A percentile compares a stretch with the other conserved stretches of the same genome.
Evolutionary conservation across 768 basidiomycete species (phyloP).

Genomic region (Tubosaeta sp.): DNA sequence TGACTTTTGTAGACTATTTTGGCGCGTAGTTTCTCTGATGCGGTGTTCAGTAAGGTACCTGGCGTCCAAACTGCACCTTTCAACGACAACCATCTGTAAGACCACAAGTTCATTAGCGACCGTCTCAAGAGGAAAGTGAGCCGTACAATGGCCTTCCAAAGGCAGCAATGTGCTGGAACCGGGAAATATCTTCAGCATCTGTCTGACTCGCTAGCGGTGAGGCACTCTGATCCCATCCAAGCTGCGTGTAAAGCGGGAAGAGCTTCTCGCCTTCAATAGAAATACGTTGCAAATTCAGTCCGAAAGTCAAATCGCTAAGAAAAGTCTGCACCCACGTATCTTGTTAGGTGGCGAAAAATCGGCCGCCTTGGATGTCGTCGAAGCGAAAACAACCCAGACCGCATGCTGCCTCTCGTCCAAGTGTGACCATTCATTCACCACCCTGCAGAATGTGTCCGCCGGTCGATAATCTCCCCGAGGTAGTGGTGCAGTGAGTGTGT

Average conservation of each 20-base stretch:
- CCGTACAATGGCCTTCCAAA: too few relatives aligned
- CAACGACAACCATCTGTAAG: too few relatives aligned
- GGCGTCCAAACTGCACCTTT: too few relatives aligned
- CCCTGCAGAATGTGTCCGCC: constrained; percentile 5
- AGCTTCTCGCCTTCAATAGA: too few relatives aligned
- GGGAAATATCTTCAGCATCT: neutral
- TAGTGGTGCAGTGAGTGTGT: neutral
- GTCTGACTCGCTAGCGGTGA: neutral
- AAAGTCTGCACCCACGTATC: neutral
- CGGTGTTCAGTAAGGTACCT: neutral
- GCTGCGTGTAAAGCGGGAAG: constrained; percentile 5
- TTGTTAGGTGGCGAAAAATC: too few relatives aligned
- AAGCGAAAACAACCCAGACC: too few relatives aligned
- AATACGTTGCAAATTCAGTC: neutral
- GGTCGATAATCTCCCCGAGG: constrained; percentile 1
- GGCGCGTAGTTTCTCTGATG: neutral
- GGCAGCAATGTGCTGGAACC: neutral
- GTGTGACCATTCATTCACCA: constrained; percentile 6
- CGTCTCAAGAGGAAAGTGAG: too few relatives aligned
- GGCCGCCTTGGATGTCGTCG: too few relatives aligned
- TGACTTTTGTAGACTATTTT: too few relatives aligned
- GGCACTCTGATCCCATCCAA: constrained; percentile 17
- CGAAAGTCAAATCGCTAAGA: neutral
- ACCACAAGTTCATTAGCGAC: too few relatives aligned
- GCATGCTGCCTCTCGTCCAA: too few relatives aligned